Conservation (phyloP, 495 filamentous ascomycete genomes). For the Chaetomidium leptoderma region DNA sequence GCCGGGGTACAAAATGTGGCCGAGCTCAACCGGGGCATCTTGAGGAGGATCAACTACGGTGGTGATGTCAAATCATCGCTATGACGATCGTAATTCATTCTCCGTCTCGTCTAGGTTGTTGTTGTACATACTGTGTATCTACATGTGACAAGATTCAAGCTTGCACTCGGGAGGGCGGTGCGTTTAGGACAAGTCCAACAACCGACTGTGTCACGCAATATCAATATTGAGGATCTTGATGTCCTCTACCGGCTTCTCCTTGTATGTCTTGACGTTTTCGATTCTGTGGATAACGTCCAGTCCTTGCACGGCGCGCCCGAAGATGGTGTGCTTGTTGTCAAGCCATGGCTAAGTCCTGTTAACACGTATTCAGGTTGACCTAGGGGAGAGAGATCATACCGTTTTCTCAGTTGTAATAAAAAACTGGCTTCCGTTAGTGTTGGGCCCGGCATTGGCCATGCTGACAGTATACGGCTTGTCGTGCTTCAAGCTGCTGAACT, state of each 20-base stretch:
- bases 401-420: slow-evolving; percentile 98
- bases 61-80: slow-evolving; percentile 40
- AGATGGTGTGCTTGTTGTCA: slow-evolving; percentile 94
- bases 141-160: neutral
- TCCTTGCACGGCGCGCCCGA: slow-evolving; percentile 83
- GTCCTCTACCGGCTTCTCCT: slow-evolving; percentile 95
- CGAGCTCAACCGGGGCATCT: slow-evolving; percentile 49
- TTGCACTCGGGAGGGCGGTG: neutral
- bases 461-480: slow-evolving; percentile 94
- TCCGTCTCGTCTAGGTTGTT: neutral
- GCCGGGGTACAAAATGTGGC: slow-evolving; percentile 51
- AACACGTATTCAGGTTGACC: slow-evolving; percentile 14
- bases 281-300: slow-evolving; percentile 96
- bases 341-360: slow-evolving; percentile 65
- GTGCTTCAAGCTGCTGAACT: slow-evolving; percentile 85
- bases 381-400: slow-evolving; percentile 35
- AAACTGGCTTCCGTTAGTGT: slow-evolving; percentile 79
- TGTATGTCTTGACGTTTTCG: slow-evolving; percentile 84
- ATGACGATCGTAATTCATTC: neutral
- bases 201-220: slow-evolving; percentile 26
- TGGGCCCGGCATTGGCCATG: slow-evolving; percentile 95
- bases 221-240: slow-evolving; percentile 95
- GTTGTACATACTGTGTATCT: neutral
- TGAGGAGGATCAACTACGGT: slow-evolving; percentile 51
- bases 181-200: no score